Evolutionary conservation across 2,329 filamentous ascomycete genomes (phyloP).

Genomic region (Sarocladium strictum): DNA sequence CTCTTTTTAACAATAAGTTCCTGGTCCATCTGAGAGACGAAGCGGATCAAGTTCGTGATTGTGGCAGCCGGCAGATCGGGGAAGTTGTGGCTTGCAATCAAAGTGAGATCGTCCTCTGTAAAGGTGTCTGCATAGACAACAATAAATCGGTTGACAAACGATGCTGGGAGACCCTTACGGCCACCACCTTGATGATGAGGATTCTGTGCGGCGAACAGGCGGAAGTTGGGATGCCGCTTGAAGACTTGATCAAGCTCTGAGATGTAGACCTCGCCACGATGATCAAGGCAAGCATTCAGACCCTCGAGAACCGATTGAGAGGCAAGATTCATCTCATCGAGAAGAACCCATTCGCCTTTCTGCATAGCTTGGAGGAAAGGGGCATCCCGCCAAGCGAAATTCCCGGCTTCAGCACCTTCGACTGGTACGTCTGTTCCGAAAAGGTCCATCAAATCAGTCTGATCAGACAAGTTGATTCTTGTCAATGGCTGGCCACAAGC

Average conservation of each 20-base stretch:
- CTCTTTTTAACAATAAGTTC: slow-evolving; percentile 55
- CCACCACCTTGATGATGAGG: slow-evolving; percentile 96
- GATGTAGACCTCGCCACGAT: slow-evolving; percentile 91
- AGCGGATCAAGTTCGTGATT: slow-evolving; percentile 64
- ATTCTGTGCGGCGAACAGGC: slow-evolving; percentile 96
- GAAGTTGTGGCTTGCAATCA: slow-evolving; percentile 77
- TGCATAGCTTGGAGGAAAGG: slow-evolving; percentile 97
- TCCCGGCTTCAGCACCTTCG: slow-evolving; percentile 83
- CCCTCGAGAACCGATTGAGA: slow-evolving; percentile 96
- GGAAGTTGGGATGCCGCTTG: slow-evolving; percentile 79
- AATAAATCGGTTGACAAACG: slow-evolving; percentile 96
- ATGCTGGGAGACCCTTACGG: slow-evolving; percentile 86
- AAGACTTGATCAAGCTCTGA: slow-evolving; percentile 94
- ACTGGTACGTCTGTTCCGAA: slow-evolving; percentile 96
- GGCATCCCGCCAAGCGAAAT: slow-evolving; percentile 92
- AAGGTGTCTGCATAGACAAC: slow-evolving; percentile 96
- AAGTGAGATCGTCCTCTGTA: slow-evolving; percentile 68
- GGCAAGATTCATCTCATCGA: slow-evolving; percentile 98
- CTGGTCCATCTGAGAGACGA: slow-evolving; percentile 74
- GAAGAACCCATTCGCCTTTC: slow-evolving; percentile 87
- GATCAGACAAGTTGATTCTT: slow-evolving; percentile 93
- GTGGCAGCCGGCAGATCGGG: slow-evolving; percentile 53
- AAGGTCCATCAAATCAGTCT: slow-evolving; percentile 94
- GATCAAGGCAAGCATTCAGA: slow-evolving; percentile 92
- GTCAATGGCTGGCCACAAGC: slow-evolving; percentile 78